These are phyloP conservation scores for Backusella parvicylindrica DNA, from an alignment of 192 early-diverging fungal species.

Conservation along the genomic window DNA sequence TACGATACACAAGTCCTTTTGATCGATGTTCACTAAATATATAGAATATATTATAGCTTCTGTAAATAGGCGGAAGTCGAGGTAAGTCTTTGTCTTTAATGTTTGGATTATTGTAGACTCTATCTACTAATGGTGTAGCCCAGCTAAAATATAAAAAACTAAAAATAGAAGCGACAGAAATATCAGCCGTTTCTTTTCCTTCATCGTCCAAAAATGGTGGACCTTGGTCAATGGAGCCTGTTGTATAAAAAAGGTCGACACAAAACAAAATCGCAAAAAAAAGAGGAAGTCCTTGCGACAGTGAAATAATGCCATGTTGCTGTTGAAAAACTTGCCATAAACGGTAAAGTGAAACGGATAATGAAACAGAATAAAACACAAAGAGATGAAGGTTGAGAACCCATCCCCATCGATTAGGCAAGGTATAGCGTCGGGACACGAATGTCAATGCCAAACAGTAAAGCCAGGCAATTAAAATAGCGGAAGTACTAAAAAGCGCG, in stretches of 20 bases:
- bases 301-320: background rate
- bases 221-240: constrained; percentile 27
- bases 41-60: constrained; percentile 29
- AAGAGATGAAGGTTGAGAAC: constrained; percentile 32
- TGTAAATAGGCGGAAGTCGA: constrained; percentile 20
- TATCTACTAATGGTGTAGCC: constrained; percentile 25
- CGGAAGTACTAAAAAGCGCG: background rate
- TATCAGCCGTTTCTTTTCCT: constrained; percentile 15
- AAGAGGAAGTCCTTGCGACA: background rate
- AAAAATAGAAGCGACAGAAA: constrained; percentile 30
- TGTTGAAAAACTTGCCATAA: background rate
- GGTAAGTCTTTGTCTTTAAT: constrained; percentile 25
- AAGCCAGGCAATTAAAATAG: constrained; percentile 22
- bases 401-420: constrained; percentile 30
- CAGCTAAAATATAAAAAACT: constrained; percentile 23
- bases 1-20: constrained; percentile 19
- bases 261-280: background rate
- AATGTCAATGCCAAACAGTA: constrained; percentile 21
- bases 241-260: constrained; percentile 17
- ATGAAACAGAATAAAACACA: constrained; percentile 22
- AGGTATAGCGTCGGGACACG: constrained; percentile 20
- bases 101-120: background rate
- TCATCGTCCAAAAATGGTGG: constrained; percentile 23
- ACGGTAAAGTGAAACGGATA: constrained; percentile 4
- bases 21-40: constrained; percentile 20